Percentiles rank a stretch among this genome's conserved stretches.
These are phyloP conservation scores for Penicillium canariense DNA, from an alignment of 495 filamentous ascomycete species.

Conservation along the genomic window DNA sequence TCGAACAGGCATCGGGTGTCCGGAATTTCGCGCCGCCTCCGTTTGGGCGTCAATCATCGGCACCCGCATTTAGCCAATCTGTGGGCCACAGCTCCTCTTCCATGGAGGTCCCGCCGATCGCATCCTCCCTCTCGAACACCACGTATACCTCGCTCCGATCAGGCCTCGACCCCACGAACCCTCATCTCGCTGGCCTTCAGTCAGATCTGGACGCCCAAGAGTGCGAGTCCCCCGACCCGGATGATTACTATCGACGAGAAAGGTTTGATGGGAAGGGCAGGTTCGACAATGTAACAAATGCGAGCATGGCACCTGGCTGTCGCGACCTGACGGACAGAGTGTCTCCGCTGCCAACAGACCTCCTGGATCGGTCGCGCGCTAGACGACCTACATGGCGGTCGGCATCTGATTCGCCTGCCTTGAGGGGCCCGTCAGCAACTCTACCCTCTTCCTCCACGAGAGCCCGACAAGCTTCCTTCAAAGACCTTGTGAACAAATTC, in stretches of 20 bases:
- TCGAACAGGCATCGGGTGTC: constrained; percentile 41
- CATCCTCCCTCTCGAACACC: constrained; percentile 21
- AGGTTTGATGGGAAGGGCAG: constrained; percentile 25
- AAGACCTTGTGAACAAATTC: constrained; percentile 61
- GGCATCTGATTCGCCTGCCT: constrained; percentile 34
- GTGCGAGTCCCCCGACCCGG: constrained; percentile 48
- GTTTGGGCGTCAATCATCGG: constrained; percentile 41
- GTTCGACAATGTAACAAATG: constrained; percentile 26
- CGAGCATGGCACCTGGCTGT: constrained; percentile 24
- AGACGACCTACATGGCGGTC: constrained; percentile 33
- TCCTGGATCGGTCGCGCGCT: constrained; percentile 24
- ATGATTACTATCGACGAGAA: constrained; percentile 50
- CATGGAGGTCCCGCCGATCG: constrained; percentile 26
- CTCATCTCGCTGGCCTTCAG: constrained; percentile 14
- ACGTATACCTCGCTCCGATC: constrained; percentile 27
- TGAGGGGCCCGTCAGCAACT: constrained; percentile 20
- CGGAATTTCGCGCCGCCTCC: constrained; percentile 33
- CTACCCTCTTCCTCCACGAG: constrained; percentile 25
- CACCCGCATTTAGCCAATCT: constrained; percentile 30
- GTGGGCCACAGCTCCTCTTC: constrained; percentile 20
- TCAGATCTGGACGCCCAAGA: constrained; percentile 11
- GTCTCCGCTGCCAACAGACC: constrained; percentile 30
- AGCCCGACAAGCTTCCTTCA: constrained; percentile 52
- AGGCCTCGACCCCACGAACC: constrained; percentile 23
- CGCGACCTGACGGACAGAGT: constrained; percentile 21